Base-by-base conservation (phyloP, 495 filamentous ascomycete genomes). In the Beverwykella pulmonaria region DNA sequence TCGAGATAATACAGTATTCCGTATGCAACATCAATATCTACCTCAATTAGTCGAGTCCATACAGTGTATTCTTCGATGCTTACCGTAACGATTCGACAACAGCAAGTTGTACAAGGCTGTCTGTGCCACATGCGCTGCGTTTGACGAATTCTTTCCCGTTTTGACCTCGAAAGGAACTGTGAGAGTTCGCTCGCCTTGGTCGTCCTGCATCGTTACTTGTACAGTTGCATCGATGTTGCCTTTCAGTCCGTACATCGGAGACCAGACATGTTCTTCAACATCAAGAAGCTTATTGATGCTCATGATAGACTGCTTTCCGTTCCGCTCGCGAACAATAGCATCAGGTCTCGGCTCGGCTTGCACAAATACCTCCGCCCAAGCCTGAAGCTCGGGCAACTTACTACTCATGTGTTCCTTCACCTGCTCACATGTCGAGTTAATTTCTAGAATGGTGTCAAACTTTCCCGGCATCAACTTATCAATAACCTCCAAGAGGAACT, bases 191-290 rank as follows among this genome's bases (percentile, higher is more conserved):
- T 85, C 69, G 52, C 77, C 75, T 25, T 79, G 71, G 62, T 84
- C 79, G 29, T 96, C 91, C 46, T 86, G 76, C 79, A 95, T 89
- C 5, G 84, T 84, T n/a, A 93, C 87, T 78, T 98, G 91, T 14
- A 98, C 89, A 4, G 94, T 98, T n/a, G 94, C 94, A 79, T 98
- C 94, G 60, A 98, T 92, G 74, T 97, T 98, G 30, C 94, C 94
- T 78, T 98, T 98, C 7, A 98, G 82, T 0, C 94, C 94, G 73
- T 93, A 98, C 87, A 91, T 92, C 7, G 94, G 94, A 17, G 94
- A 97, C 94, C 93, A 97, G 39, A 97, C 84, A 71, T 97, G 93
- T 75, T 98, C 94, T 76, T 98, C 94, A 22, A 98, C 91, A 72
- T 97, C 94, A 46, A 98, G 87, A 34, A 98, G 79, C 74, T 97